Evolutionary conservation across 2,329 filamentous ascomycete genomes (phyloP), one percentile per base, ranked within the genome.

Genomic region (Eutypella sp.): DNA sequence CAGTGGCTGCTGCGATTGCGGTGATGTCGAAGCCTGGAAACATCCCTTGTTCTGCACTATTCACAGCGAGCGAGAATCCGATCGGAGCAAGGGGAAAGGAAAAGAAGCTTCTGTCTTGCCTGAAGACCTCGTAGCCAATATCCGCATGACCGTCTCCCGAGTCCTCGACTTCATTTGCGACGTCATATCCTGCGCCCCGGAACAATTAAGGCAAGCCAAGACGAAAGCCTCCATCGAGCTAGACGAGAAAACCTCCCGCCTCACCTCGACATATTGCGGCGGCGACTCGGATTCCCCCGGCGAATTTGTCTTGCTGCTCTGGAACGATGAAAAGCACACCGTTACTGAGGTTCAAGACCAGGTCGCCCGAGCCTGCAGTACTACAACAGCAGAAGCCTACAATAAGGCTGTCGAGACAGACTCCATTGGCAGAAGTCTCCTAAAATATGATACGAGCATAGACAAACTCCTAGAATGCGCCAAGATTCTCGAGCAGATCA

Each of bases 321-420:
- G 93, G 93, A 99, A 99, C 57, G 93, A 99, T 54, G 93, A 99
- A 69, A 99, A 99, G 67, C 93, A 99, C 64, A 99, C 93, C 0
- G 85, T 97, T 37, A 81, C 84, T 40, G 93, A 99, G 63, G 92
- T 99, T 5, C 78, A 85, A 55, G 83, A 95, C 47, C 92, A 97
- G 64, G 89, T 99, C 19, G 87, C 89, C 3, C 81, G 92, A 53
- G 93, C 93, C 41, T 99, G 93, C 71, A 81, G 79, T 49, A 84
- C 88, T 54, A 79, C 82, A 6, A 72, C 76, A 49, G 74, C 72
- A 5, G 86, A 89, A 50, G 92, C 89, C 3, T 70, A 83, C 18
- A 70, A 79, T 39, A 85, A 87, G 57, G 93, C 93, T 1, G 84
- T 89, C 58, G 91, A 97, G 67, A 92, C 91, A 2, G 88, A 99